Evolutionary conservation across 2,329 filamentous ascomycete genomes (phyloP).

Genomic region (Thelonectria rubi): DNA sequence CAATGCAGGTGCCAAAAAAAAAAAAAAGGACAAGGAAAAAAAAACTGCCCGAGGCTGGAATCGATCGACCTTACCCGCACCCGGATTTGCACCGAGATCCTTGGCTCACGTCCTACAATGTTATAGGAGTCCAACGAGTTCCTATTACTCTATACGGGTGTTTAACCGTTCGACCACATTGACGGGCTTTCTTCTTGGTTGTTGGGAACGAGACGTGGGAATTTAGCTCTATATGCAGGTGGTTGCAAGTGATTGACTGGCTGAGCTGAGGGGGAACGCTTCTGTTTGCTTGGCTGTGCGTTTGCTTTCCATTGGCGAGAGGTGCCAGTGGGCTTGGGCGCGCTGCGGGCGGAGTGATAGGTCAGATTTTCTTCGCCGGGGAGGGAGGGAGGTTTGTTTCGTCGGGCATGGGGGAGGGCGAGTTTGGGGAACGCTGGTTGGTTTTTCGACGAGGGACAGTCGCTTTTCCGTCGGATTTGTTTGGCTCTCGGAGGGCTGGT

Average conservation of each 20-base stretch:
- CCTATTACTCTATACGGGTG: constrained; percentile 49
- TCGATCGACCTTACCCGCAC: constrained; percentile 38
- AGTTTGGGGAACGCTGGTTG: too few relatives aligned
- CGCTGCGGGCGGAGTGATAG: too few relatives aligned
- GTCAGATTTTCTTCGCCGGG: too few relatives aligned
- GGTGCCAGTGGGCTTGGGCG: too few relatives aligned
- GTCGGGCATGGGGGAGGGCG: too few relatives aligned
- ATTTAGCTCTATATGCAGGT: constrained; percentile 28
- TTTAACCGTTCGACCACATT: constrained; percentile 39
- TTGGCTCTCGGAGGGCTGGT: too few relatives aligned
- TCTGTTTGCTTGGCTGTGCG: constrained; percentile 25
- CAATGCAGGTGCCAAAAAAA: background rate
- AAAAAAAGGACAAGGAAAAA: constrained; percentile 19
- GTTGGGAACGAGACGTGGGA: constrained; percentile 23
- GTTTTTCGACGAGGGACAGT: too few relatives aligned
- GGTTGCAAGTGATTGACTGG: background rate
- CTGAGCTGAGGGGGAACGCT: background rate
- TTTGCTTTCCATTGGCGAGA: constrained; percentile 21
- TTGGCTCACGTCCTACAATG: constrained; percentile 45
- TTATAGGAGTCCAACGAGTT: constrained; percentile 50
- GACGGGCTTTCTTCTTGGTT: constrained; percentile 11
- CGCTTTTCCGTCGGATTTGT: too few relatives aligned
- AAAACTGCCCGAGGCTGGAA: constrained; percentile 8
- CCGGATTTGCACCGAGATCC: constrained; percentile 51
- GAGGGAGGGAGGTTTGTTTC: too few relatives aligned